Percentiles rank a stretch among this genome's conserved stretches.
Conservation (phyloP, 352 stramenopile genomes). For the Globisporangium cederbergense region DNA sequence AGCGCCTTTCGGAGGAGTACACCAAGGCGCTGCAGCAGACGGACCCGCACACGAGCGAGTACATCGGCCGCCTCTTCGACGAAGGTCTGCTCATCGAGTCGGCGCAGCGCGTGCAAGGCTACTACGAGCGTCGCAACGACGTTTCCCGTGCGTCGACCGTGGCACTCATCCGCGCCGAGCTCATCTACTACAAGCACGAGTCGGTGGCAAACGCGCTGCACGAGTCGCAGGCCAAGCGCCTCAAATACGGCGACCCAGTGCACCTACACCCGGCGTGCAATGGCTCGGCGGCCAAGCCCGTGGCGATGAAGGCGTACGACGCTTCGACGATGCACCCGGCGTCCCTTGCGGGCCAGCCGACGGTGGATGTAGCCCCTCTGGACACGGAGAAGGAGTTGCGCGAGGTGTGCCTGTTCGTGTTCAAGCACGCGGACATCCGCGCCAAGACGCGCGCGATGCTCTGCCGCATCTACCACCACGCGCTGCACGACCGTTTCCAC, state of each 20-base stretch:
- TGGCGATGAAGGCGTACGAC: slow-evolving; percentile 51
- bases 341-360: slow-evolving; percentile 69
- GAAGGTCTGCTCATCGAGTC: slow-evolving; percentile 90
- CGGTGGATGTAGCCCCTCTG: slow-evolving; percentile 46
- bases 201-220: slow-evolving; percentile 83
- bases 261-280: slow-evolving; percentile 89
- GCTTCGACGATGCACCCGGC: slow-evolving; percentile 67
- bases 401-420: slow-evolving; percentile 92
- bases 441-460: slow-evolving; percentile 96
- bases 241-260: slow-evolving; percentile 79
- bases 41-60: slow-evolving; percentile 95
- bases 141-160: slow-evolving; percentile 80
- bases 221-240: slow-evolving; percentile 76
- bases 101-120: slow-evolving; percentile 85
- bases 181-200: slow-evolving; percentile 98
- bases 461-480: slow-evolving; percentile 98
- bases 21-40: slow-evolving; percentile 97
- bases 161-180: slow-evolving; percentile 91
- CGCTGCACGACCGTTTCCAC: slow-evolving; percentile 98
- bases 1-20: slow-evolving; percentile 96
- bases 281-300: slow-evolving; percentile 33
- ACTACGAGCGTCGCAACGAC: slow-evolving; percentile 86
- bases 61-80: slow-evolving; percentile 92
- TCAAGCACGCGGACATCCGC: slow-evolving; percentile 91
- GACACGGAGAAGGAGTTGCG: slow-evolving; percentile 83